phyloP scores from a whole-genome alignment of 148 eudicot genomes.

The Vaccinium corymbosum region DNA sequence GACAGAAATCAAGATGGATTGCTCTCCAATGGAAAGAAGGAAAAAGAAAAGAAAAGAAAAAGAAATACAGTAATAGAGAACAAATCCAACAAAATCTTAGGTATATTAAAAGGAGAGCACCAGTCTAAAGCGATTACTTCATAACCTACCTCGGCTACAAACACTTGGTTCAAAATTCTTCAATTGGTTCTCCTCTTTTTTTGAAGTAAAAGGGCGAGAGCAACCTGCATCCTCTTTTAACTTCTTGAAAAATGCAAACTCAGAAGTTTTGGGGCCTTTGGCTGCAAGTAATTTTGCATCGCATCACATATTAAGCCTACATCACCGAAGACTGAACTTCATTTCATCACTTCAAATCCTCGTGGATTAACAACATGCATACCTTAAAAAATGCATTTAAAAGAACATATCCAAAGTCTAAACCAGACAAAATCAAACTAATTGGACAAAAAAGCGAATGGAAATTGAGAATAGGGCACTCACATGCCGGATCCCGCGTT shows the following conservation, averaged over 20 bases:
- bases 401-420: neutral
- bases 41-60: neutral
- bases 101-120: neutral
- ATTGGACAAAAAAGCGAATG: neutral
- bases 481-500: conserved; percentile 27
- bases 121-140: conserved; percentile 7
- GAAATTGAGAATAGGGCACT: conserved; percentile 1
- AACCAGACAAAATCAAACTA: neutral
- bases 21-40: neutral
- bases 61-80: neutral
- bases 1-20: neutral
- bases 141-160: conserved; percentile 33
- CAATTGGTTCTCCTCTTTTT: conserved; percentile 22
- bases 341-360: neutral
- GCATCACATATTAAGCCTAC: neutral
- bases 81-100: neutral
- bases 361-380: neutral
- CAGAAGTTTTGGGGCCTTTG: conserved; percentile 67
- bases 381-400: neutral
- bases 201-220: conserved; percentile 17
- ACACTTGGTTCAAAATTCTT: conserved; percentile 24
- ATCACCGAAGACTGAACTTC: neutral
- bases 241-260: conserved; percentile 70
- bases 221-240: conserved; percentile 42
- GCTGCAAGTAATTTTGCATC: conserved; percentile 27